Conservation (phyloP, 768 basidiomycete genomes). For the Hygrocybe coccinea region DNA sequence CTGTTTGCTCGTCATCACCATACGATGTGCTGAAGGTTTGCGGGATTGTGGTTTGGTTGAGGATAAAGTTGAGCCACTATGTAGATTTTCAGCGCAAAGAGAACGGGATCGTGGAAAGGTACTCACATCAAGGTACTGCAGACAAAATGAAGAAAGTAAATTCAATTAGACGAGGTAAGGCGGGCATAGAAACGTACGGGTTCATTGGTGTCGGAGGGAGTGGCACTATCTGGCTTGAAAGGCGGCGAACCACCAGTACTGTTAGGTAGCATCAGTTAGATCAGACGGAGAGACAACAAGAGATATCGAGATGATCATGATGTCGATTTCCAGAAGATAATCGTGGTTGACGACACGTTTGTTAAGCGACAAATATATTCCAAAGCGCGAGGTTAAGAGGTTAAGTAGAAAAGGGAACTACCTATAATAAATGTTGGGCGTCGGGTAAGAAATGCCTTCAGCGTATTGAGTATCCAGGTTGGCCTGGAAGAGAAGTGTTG, state of each 20-base stretch:
- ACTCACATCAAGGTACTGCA: conserved; percentile 13
- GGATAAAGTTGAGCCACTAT: conserved; percentile 45
- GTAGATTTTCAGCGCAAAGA: conserved; percentile 22
- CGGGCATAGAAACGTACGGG: conserved; percentile 17
- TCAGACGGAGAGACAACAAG: no score
- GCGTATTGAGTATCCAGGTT: conserved; percentile 51
- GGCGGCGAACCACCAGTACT: conserved; percentile 46
- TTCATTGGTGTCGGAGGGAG: conserved; percentile 41
- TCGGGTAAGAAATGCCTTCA: conserved; percentile 39
- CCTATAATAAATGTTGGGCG: conserved; percentile 40
- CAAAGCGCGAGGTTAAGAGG: no score
- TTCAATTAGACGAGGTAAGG: background rate
- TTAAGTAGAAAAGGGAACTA: conserved; percentile 12
- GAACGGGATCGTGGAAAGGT: background rate
- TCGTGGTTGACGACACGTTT: no score
- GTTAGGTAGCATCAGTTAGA: conserved; percentile 13
- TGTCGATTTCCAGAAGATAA: no score
- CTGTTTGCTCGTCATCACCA: conserved; percentile 53
- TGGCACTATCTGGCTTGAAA: conserved; percentile 37
- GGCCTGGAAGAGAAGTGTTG: conserved; percentile 26
- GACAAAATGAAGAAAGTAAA: background rate
- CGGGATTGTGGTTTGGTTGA: conserved; percentile 35
- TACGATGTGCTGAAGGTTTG: conserved; percentile 52
- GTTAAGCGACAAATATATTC: no score
- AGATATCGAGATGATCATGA: no score